Conservation (phyloP, 176 grass and related monocot genomes). For the Microstegium vimineum region DNA sequence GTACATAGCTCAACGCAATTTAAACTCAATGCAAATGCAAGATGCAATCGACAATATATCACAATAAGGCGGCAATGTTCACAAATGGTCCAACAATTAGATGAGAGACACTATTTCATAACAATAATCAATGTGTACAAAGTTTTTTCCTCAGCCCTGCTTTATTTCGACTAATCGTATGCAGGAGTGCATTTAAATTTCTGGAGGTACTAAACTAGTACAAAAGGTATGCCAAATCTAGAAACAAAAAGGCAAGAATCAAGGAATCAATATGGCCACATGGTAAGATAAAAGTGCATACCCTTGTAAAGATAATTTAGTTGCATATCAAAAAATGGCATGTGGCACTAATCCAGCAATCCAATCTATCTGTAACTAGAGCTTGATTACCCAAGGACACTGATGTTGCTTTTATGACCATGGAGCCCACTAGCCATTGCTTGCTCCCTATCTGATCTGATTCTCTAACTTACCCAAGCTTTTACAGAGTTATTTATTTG, state of each 20-base stretch:
- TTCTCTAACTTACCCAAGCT: background rate
- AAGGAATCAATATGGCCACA: slow-evolving; percentile 5
- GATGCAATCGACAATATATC: background rate
- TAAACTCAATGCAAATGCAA: background rate
- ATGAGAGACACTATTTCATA: background rate
- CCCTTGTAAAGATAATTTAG: background rate
- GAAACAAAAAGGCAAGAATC: background rate
- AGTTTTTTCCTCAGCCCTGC: background rate
- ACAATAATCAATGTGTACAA: background rate
- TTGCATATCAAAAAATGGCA: slow-evolving; percentile 8
- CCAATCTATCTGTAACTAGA: background rate
- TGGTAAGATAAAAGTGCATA: background rate
- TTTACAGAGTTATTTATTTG: background rate
- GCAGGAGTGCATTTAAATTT: background rate
- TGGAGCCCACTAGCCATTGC: background rate
- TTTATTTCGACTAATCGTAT: background rate
- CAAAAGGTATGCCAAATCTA: background rate
- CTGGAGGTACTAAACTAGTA: background rate
- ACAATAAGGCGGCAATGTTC: background rate
- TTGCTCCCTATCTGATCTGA: background rate
- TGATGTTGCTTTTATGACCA: background rate
- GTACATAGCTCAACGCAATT: background rate
- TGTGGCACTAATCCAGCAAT: background rate
- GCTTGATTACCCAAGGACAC: background rate
- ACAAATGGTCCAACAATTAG: background rate